phyloP scores from a whole-genome alignment of 352 stramenopile species.

The Stephanocyclus meneghinianus region DNA sequence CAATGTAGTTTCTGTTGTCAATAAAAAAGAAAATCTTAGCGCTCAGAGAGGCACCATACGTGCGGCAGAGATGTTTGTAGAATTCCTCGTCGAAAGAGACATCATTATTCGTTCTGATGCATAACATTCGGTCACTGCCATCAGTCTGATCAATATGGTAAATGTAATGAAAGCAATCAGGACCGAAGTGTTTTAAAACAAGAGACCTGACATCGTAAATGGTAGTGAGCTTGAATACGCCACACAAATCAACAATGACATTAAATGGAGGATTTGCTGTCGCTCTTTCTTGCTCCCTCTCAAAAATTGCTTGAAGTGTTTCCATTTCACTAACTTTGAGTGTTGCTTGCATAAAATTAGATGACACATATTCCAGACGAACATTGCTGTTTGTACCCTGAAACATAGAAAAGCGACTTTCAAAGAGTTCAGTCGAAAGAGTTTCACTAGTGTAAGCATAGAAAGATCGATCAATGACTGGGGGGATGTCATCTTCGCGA shows the following conservation, averaged over 20 bases:
- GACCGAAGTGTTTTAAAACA: slow-evolving; percentile 58
- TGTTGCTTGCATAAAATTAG: slow-evolving; percentile 63
- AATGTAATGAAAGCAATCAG: slow-evolving; percentile 62
- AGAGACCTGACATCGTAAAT: slow-evolving; percentile 61
- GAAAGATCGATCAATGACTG: slow-evolving; percentile 64
- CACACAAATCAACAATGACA: slow-evolving; percentile 67
- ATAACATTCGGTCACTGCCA: slow-evolving; percentile 65
- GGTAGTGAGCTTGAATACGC: slow-evolving; percentile 66
- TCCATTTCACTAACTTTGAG: slow-evolving; percentile 61
- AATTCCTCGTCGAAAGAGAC: slow-evolving; percentile 73
- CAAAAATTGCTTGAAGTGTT: slow-evolving; percentile 60
- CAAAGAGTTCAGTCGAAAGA: slow-evolving; percentile 44
- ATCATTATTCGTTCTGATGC: slow-evolving; percentile 65
- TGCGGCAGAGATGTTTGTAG: slow-evolving; percentile 58
- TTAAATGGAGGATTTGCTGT: slow-evolving; percentile 53
- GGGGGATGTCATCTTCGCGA: slow-evolving; percentile 61
- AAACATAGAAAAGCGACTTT: slow-evolving; percentile 56
- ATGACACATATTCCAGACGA: slow-evolving; percentile 55
- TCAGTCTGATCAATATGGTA: slow-evolving; percentile 69
- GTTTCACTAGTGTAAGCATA: slow-evolving; percentile 67
- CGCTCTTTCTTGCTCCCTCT: slow-evolving; percentile 32
- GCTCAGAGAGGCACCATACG: slow-evolving; percentile 51
- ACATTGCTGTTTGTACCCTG: slow-evolving; percentile 70
- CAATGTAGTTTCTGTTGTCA: slow-evolving; percentile 73
- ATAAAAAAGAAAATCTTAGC: slow-evolving; percentile 70